Conservation (phyloP, 345 rosid species). For the Noccaea caerulescens region DNA sequence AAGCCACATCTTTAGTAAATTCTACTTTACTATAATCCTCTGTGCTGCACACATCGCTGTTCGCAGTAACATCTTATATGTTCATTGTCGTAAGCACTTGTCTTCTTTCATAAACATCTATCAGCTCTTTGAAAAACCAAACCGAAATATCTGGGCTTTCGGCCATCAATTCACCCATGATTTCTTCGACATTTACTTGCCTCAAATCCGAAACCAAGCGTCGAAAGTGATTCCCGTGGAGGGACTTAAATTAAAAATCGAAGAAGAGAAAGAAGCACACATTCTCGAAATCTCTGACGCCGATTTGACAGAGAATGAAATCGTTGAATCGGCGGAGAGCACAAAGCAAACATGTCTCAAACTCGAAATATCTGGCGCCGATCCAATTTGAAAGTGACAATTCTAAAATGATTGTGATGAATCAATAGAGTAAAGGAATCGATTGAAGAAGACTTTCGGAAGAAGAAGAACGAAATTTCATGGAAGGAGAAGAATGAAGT, state of each 20-base stretch:
- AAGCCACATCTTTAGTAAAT: conserved; percentile 77
- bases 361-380: too few species aligned
- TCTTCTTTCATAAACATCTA: conserved; percentile 55
- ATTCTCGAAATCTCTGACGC: too few species aligned
- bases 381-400: too few species aligned
- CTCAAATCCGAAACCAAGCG: conserved; percentile 47
- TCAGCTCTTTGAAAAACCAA: conserved; percentile 59
- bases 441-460: too few species aligned
- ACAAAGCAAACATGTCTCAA: too few species aligned
- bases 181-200: conserved; percentile 52
- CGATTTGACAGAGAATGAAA: too few species aligned
- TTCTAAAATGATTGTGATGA: too few species aligned
- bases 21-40: conserved; percentile 56
- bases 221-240: conserved; percentile 46
- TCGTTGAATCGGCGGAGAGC: too few species aligned
- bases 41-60: conserved; percentile 47
- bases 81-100: conserved; percentile 59
- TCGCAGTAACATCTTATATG: conserved; percentile 52
- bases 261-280: too few species aligned
- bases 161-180: conserved; percentile 51
- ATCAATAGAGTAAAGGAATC: too few species aligned
- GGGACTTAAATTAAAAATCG: not conserved
- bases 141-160: conserved; percentile 55
- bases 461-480: too few species aligned
- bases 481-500: too few species aligned